Evolutionary conservation across 2,329 filamentous ascomycete species (phyloP).

Genomic region (Colletotrichum spinosum): DNA sequence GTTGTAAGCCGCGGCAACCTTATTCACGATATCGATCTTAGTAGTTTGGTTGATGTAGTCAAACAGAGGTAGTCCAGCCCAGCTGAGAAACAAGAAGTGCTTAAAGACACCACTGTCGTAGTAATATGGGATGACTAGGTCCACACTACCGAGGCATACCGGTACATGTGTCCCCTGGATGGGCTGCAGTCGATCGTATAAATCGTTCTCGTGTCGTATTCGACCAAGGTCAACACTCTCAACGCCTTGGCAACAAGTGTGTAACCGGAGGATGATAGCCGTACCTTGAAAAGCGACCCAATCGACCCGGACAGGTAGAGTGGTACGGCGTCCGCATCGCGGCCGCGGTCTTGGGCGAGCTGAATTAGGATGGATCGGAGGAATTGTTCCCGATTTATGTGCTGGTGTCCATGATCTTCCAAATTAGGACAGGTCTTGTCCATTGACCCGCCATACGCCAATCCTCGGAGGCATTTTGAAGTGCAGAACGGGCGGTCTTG

Average conservation of each 20-base stretch:
- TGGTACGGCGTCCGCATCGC: constrained; percentile 44
- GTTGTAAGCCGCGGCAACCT: constrained; percentile 20
- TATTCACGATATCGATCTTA: constrained; percentile 27
- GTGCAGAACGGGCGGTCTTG: constrained; percentile 44
- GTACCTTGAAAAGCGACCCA: constrained; percentile 52
- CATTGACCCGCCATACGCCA: constrained; percentile 40
- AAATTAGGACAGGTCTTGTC: constrained; percentile 47
- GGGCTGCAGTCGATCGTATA: constrained; percentile 45
- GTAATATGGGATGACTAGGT: too few relatives aligned
- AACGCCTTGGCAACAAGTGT: constrained; percentile 55
- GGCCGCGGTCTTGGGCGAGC: constrained; percentile 45
- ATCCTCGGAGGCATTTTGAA: constrained; percentile 42
- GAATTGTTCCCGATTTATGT: constrained; percentile 44
- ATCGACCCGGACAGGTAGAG: constrained; percentile 45
- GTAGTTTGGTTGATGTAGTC: constrained; percentile 31
- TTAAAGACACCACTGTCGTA: constrained; percentile 44
- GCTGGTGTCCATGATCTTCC: constrained; percentile 39
- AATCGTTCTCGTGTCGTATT: constrained; percentile 45
- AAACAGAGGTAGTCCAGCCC: constrained; percentile 43
- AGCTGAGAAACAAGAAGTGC: constrained; percentile 50
- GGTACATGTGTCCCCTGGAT: constrained; percentile 50
- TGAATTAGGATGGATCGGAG: constrained; percentile 42
- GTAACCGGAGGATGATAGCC: constrained; percentile 49
- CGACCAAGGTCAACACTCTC: constrained; percentile 39
- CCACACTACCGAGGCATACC: too few relatives aligned